Base-by-base conservation (phyloP, 2,329 filamentous ascomycete genomes). In the Exserohilum rostratum region DNA sequence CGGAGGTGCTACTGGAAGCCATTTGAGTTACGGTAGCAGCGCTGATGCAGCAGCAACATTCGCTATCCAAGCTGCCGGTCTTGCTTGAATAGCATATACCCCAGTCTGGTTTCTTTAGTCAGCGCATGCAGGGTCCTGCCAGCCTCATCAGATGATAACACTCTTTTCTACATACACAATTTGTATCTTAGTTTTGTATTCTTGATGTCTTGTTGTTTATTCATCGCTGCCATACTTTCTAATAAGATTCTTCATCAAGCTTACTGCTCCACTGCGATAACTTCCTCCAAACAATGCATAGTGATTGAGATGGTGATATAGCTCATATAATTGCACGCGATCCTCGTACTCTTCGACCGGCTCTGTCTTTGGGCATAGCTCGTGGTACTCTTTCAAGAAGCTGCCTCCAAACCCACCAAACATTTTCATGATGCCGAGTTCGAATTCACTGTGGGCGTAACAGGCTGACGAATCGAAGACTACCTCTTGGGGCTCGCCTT, bases 341-440 rank as follows among this genome's bases (percentile, higher is more conserved):
- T 97, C 93, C n/a, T 89, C 87, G 79, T 90, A 96, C 79, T 98
- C 93, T 10, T 83, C 85, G 10, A 80, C 82, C 0, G 93, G 93
- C 71, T 96, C 90, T 7, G 89, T 87, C 78, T 89, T 96, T 0
- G 89, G 89, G 42, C 93, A 86, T 20, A 91, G 69, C 34, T 79
- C 73, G 71, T 90, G 85, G 72, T 97, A 98, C 70, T 95, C 90
- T 29, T 82, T 82, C 81, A 90, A 87, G 67, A 96, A 96, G 1
- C 69, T 74, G 0, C 74, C 66, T 0, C 87, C 87, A 74, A 96
- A 96, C 0, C 93, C 93, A 0, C 93, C 93, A 82, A 97, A 98
- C 92, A 97, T 96, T 46, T 84, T 85, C 92, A 97, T 97, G 62
- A 96, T 96, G 0, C 93, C 93, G 47, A 96, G 78, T 64, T 97